These are phyloP conservation scores for Malassezia caprae DNA, from an alignment of 1,284 basidiomycete species.

Conservation along the genomic window DNA sequence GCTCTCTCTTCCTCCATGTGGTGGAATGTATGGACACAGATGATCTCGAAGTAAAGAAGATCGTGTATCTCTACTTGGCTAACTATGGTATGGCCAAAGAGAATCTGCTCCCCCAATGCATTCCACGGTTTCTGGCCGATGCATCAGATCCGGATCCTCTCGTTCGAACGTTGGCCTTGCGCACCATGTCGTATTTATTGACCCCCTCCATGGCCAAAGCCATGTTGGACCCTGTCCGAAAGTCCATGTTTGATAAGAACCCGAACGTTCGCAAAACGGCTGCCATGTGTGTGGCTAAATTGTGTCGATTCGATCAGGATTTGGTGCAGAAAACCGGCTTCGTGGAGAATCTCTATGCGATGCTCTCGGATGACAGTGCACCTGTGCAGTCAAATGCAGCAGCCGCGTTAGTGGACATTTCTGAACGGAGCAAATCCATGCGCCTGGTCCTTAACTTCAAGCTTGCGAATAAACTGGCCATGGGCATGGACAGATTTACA, in stretches of 20 bases:
- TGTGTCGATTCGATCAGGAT: slow-evolving; percentile 73
- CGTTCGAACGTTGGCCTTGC: slow-evolving; percentile 79
- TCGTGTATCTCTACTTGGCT: slow-evolving; percentile 61
- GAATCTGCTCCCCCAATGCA: slow-evolving; percentile 75
- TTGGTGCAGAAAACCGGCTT: slow-evolving; percentile 75
- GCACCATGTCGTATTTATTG: slow-evolving; percentile 88
- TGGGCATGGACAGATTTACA: slow-evolving; percentile 76
- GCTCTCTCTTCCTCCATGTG: slow-evolving; percentile 76
- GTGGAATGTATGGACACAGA: slow-evolving; percentile 71
- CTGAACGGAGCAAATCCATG: slow-evolving; percentile 77
- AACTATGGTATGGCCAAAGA: slow-evolving; percentile 81
- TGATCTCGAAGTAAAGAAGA: slow-evolving; percentile 95
- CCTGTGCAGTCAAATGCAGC: slow-evolving; percentile 92
- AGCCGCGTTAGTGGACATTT: slow-evolving; percentile 80
- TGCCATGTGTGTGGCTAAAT: slow-evolving; percentile 78
- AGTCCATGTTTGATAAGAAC: slow-evolving; percentile 77
- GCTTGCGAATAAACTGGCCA: slow-evolving; percentile 70
- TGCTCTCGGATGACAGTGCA: slow-evolving; percentile 83
- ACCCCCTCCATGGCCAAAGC: slow-evolving; percentile 57
- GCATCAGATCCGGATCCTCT: slow-evolving; percentile 83
- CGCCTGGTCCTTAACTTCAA: slow-evolving; percentile 68
- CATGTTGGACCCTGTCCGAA: slow-evolving; percentile 70
- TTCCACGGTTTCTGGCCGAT: slow-evolving; percentile 82
- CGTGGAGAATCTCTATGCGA: slow-evolving; percentile 71
- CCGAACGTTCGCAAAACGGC: slow-evolving; percentile 77